Evolutionary conservation across 306 rosid genomes (phyloP).

Genomic region (Cicer cuneatum): DNA sequence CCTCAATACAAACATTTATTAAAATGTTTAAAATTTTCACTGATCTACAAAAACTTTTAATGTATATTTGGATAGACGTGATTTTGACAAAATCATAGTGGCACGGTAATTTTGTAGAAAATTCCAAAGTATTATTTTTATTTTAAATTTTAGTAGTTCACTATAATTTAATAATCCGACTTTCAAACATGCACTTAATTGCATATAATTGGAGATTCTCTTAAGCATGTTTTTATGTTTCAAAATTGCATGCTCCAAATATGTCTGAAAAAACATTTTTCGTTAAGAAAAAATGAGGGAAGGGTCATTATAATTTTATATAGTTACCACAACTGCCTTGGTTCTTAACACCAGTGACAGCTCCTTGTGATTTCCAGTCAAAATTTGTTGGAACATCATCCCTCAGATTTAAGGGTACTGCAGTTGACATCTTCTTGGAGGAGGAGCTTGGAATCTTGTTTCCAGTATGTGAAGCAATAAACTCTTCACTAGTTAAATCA

Average conservation of each 20-base stretch:
- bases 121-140: no score
- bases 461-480: slow-evolving; percentile 34
- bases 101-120: no score
- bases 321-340: slow-evolving; percentile 49
- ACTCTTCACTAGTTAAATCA: slow-evolving; percentile 54
- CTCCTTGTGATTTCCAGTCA: slow-evolving; percentile 53
- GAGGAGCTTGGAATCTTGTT: not conserved
- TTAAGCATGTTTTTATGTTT: not conserved
- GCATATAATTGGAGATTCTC: not conserved
- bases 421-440: not conserved
- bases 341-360: slow-evolving; percentile 46
- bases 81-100: no score
- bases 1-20: no score
- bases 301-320: not conserved
- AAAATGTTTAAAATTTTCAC: no score
- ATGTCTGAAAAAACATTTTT: not conserved
- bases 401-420: not conserved
- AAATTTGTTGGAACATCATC: slow-evolving; percentile 19
- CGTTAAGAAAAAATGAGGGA: not conserved
- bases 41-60: no score
- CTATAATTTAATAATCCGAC: no score
- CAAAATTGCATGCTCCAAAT: not conserved
- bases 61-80: no score
- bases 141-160: no score
- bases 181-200: no score